Conservation (phyloP, 2,329 filamentous ascomycete species). For the Botryotinia convoluta region DNA sequence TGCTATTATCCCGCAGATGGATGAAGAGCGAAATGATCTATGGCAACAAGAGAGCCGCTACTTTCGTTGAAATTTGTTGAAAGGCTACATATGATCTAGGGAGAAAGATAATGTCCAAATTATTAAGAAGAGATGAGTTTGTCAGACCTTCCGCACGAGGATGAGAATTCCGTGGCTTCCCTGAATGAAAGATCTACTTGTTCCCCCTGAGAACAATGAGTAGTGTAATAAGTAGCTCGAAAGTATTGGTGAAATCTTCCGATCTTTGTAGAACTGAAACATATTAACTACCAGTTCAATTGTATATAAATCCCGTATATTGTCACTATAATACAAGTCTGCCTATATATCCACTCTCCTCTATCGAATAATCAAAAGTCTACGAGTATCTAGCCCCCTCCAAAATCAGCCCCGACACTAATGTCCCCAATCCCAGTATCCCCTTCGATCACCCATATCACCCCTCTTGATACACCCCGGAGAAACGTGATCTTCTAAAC, state of each 20-base stretch:
- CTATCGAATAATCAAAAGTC: not conserved
- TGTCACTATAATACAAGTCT: not conserved
- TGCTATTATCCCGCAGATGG: not conserved
- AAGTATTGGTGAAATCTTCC: not conserved
- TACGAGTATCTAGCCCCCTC: too few relatives aligned
- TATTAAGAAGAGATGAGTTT: not conserved
- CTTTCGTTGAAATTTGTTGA: not conserved
- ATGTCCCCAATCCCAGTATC: constrained; percentile 16
- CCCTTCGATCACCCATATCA: not conserved
- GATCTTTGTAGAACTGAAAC: not conserved
- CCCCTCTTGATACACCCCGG: constrained; percentile 44
- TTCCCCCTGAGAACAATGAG: not conserved
- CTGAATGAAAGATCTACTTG: not conserved
- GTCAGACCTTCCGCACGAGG: not conserved
- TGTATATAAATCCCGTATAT: not conserved
- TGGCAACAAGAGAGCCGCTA: not conserved
- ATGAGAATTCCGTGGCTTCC: not conserved
- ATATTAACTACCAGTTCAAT: not conserved
- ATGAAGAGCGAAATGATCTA: not conserved
- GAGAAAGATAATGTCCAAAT: not conserved
- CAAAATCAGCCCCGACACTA: not conserved
- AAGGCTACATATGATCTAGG: too few relatives aligned
- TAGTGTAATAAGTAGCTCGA: not conserved
- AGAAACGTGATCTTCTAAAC: constrained; percentile 50
- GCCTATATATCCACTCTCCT: not conserved